Percentiles rank a stretch among this genome's conserved stretches.
Conservation (phyloP, 2,329 filamentous ascomycete species). For the Fusarium newnesense region DNA sequence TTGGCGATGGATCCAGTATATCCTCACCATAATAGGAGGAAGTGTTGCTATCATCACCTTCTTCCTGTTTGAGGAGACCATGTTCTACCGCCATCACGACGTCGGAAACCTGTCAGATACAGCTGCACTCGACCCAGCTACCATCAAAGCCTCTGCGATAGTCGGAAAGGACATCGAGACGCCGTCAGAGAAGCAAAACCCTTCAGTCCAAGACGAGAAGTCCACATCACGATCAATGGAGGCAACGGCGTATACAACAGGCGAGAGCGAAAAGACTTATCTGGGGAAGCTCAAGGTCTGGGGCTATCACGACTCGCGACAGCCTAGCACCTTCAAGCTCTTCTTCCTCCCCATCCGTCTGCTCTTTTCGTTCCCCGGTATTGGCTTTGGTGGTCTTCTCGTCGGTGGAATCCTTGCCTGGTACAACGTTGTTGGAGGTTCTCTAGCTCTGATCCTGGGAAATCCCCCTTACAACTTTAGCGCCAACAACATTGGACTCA, state of each 20-base stretch:
- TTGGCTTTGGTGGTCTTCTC: conserved; percentile 38
- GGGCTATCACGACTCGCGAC: conserved; percentile 28
- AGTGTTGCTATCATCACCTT: conserved; percentile 21
- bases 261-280: conserved; percentile 13
- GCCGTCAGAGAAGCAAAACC: neutral
- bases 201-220: neutral
- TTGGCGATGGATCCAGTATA: conserved; percentile 41
- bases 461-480: neutral
- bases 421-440: neutral
- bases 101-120: conserved; percentile 1
- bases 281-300: conserved; percentile 33
- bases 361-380: conserved; percentile 28
- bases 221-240: neutral
- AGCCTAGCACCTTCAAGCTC: conserved; percentile 34
- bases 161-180: neutral
- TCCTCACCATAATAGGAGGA: conserved; percentile 31
- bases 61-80: conserved; percentile 43
- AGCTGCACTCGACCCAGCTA: neutral
- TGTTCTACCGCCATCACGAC: conserved; percentile 28
- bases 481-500: neutral
- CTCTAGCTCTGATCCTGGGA: neutral
- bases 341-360: conserved; percentile 30
- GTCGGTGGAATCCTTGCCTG: conserved; percentile 41
- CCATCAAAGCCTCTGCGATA: neutral
- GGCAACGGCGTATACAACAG: neutral